Conservation (phyloP, 2,329 filamentous ascomycete species). For the Albophoma yamanashiensis region DNA sequence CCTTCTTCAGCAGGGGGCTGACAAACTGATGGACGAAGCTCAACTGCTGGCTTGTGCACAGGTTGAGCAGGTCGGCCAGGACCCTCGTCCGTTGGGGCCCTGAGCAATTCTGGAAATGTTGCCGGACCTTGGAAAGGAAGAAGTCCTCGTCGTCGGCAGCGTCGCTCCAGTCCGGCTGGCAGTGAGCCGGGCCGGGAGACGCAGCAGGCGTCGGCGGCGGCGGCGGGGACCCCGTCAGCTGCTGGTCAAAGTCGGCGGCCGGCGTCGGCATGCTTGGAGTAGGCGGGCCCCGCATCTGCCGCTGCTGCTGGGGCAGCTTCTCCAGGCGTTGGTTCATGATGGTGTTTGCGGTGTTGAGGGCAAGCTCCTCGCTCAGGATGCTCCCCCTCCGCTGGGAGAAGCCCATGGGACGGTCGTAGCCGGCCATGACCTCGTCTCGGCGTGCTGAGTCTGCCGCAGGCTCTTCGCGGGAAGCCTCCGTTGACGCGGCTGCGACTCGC, state of each 20-base stretch:
- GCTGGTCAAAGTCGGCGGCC: constrained; percentile 51
- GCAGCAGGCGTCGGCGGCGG: constrained; percentile 56
- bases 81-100: constrained; percentile 68
- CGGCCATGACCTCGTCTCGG: constrained; percentile 16
- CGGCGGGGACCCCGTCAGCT: constrained; percentile 49
- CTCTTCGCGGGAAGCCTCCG: background rate
- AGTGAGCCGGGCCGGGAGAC: constrained; percentile 51
- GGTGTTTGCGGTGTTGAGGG: constrained; percentile 36
- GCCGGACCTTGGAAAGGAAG: constrained; percentile 67
- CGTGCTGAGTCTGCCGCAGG: background rate
- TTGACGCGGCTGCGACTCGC: background rate
- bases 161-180: constrained; percentile 62
- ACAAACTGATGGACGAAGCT: constrained; percentile 97
- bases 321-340: constrained; percentile 37
- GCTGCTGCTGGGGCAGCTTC: constrained; percentile 32
- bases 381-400: constrained; percentile 53
- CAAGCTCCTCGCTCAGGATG: constrained; percentile 45
- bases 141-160: constrained; percentile 73
- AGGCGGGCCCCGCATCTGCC: constrained; percentile 44
- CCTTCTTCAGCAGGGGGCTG: constrained; percentile 86
- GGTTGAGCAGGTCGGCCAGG: constrained; percentile 78
- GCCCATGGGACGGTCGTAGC: constrained; percentile 38
- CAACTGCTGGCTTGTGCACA: constrained; percentile 89
- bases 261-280: constrained; percentile 58
- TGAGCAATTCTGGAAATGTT: constrained; percentile 69